Base-by-base conservation (phyloP, 2,329 filamentous ascomycete genomes). In the Drechslera avenae region DNA sequence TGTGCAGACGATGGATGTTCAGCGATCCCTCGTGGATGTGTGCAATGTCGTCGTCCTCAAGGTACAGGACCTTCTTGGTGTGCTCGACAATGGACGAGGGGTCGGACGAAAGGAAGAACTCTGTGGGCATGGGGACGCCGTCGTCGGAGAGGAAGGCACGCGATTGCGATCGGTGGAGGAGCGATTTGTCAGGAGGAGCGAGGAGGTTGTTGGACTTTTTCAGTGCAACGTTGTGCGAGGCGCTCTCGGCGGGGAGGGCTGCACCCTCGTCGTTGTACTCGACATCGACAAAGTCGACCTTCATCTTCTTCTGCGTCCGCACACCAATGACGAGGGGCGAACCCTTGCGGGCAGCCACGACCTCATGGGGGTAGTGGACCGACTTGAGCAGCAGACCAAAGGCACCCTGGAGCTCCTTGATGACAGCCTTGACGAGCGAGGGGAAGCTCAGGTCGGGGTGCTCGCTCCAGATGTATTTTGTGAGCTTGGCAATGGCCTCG, bases 11-110 rank as follows among this genome's bases (percentile, higher is more conserved):
- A 83, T 99, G 94, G 70, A 99, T 99, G 84, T 99, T 97, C 67
- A 99, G 86, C 63, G 94, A 95, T 53, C 94, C 94, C 79, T 99
- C 94, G 81, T 97, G 94, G 69, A 99, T 97, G 82, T 99, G 94
- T 62, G 94, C 94, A 81, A 99, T 97, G 74, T 99, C 94, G 75
- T 99, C 94, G 74, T 99, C 94, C 83, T 99, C 94, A 49, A 99
- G 88, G 82, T 99, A 99, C 78, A 99, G 87, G 60, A 99, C 94
- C 85, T 97, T 99, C 86, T 99, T 99, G 75, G 94, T 99, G 84
- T 99, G 94, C 83, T 99, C 94, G 64, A 99, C 89, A 70, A 99
- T 97, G 70, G 94, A 93, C 34, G 94, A 97, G 14, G 94, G 94
- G 78, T 99, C 94, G 52, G 94, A 99, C 52, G 94, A 99, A 63